These are phyloP conservation scores for Hypoxylon cercidicola DNA, from an alignment of 495 filamentous ascomycete species.

Conservation along the genomic window DNA sequence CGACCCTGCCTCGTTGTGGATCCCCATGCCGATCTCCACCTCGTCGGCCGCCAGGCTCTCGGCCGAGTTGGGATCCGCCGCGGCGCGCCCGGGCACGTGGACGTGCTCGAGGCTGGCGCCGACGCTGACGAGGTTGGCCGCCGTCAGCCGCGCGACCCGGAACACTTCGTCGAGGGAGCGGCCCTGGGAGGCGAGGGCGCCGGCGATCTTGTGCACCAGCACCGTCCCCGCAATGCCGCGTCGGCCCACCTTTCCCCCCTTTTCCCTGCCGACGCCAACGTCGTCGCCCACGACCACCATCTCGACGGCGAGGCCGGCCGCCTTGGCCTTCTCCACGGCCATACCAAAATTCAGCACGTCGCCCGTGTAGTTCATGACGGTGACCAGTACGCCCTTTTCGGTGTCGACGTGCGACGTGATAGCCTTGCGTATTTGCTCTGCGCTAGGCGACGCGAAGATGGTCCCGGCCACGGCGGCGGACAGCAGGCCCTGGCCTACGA, in stretches of 20 bases:
- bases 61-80: conserved; percentile 47
- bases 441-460: conserved; percentile 90
- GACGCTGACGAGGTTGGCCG: conserved; percentile 84
- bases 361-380: conserved; percentile 77
- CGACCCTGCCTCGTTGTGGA: conserved; percentile 94
- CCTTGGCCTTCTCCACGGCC: conserved; percentile 91
- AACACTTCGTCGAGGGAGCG: conserved; percentile 72
- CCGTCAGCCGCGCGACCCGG: conserved; percentile 74
- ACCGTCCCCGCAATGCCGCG: conserved; percentile 93
- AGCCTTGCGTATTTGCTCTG: conserved; percentile 84
- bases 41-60: conserved; percentile 72
- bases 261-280: conserved; percentile 85
- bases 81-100: conserved; percentile 83
- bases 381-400: conserved; percentile 76
- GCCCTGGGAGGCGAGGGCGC: conserved; percentile 83
- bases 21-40: conserved; percentile 97
- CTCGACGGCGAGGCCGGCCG: conserved; percentile 80
- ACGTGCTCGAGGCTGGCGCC: conserved; percentile 89
- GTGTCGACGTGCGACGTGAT: conserved; percentile 76
- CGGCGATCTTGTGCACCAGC: conserved; percentile 87
- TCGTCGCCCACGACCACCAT: conserved; percentile 98
- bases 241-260: conserved; percentile 89
- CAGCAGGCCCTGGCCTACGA: conserved; percentile 77
- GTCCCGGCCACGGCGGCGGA: conserved; percentile 88
- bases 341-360: conserved; percentile 97